Percentiles rank a stretch among this genome's conserved stretches.
phyloP scores from a whole-genome alignment of 371 early-diverging fungal genomes.

The Saksenaea vasiformis region DNA sequence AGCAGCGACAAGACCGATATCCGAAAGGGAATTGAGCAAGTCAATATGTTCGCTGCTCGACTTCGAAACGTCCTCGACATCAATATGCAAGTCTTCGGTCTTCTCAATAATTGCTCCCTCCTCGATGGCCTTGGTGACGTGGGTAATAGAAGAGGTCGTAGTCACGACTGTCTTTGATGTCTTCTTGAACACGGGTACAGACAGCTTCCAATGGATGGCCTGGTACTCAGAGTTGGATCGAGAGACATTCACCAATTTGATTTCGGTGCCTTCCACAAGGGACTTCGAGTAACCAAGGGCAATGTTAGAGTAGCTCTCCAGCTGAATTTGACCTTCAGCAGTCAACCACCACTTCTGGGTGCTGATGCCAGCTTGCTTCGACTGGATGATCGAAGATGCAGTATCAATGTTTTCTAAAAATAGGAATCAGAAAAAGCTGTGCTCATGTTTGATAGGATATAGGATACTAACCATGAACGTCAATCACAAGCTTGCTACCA shows the following conservation, averaged over 20 bases:
- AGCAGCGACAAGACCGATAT: conserved; percentile 9
- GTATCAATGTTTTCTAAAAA: conserved; percentile 23
- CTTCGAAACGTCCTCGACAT: conserved; percentile 19
- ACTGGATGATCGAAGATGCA: conserved; percentile 20
- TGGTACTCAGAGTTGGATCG: conserved; percentile 5
- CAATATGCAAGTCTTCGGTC: neutral
- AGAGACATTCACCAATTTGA: conserved; percentile 11
- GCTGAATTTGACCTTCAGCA: conserved; percentile 38
- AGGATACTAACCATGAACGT: conserved; percentile 31
- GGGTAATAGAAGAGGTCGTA: neutral
- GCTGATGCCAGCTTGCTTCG: conserved; percentile 23
- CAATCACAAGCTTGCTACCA: conserved; percentile 46
- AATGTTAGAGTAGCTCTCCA: conserved; percentile 28
- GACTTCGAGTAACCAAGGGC: conserved; percentile 25
- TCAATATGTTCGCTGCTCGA: conserved; percentile 16
- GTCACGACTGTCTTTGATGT: neutral
- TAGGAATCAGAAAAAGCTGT: neutral
- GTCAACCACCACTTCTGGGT: conserved; percentile 45
- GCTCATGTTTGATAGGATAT: neutral
- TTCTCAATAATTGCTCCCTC: conserved; percentile 23
- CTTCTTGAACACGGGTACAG: conserved; percentile 40
- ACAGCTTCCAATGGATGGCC: conserved; percentile 40
- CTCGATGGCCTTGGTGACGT: conserved; percentile 22
- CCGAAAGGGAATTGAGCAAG: conserved; percentile 5
- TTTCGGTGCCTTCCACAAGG: conserved; percentile 16